A percentile compares a stretch with the other conserved stretches of the same genome.
Evolutionary conservation across 768 basidiomycete species (phyloP).

Genomic region (Hypholoma sublateritium): DNA sequence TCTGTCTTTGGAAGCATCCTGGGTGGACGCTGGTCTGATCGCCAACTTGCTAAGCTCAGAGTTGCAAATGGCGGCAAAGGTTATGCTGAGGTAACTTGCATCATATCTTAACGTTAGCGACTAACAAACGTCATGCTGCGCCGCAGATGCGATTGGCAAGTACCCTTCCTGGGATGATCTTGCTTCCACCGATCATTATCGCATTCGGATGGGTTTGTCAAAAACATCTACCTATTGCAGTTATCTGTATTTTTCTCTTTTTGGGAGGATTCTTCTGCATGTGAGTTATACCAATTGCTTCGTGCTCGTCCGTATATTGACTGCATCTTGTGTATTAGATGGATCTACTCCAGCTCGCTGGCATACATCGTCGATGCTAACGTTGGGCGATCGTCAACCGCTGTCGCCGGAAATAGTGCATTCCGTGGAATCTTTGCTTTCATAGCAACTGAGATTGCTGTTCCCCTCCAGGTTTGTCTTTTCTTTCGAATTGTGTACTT

Average conservation of each 20-base stretch:
- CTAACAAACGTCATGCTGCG: neutral
- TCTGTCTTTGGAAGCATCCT: slow-evolving; percentile 40
- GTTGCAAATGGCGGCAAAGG: slow-evolving; percentile 38
- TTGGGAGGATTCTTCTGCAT: slow-evolving; percentile 71
- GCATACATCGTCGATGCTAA: slow-evolving; percentile 91
- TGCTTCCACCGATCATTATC: slow-evolving; percentile 61
- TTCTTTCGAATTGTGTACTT: neutral
- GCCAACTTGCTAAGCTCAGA: slow-evolving; percentile 35
- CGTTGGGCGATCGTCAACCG: slow-evolving; percentile 72
- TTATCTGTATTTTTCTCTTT: slow-evolving; percentile 72
- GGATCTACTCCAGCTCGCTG: slow-evolving; percentile 45
- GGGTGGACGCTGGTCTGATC: slow-evolving; percentile 47
- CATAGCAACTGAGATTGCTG: slow-evolving; percentile 67
- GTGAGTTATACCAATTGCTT: slow-evolving; percentile 36
- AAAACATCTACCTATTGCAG: slow-evolving; percentile 61
- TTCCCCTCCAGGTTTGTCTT: slow-evolving; percentile 62
- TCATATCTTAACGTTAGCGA: neutral
- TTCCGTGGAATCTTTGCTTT: slow-evolving; percentile 74
- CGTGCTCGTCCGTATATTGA: neutral
- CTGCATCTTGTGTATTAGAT: slow-evolving; percentile 21
- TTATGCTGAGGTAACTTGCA: slow-evolving; percentile 62
- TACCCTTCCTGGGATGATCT: slow-evolving; percentile 53
- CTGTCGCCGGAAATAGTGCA: slow-evolving; percentile 73
- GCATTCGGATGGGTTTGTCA: slow-evolving; percentile 78
- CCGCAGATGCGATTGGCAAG: slow-evolving; percentile 71